Evolutionary conservation across 75 land plant genomes (phyloP).

Genomic region (Sequoiadendron giganteum): DNA sequence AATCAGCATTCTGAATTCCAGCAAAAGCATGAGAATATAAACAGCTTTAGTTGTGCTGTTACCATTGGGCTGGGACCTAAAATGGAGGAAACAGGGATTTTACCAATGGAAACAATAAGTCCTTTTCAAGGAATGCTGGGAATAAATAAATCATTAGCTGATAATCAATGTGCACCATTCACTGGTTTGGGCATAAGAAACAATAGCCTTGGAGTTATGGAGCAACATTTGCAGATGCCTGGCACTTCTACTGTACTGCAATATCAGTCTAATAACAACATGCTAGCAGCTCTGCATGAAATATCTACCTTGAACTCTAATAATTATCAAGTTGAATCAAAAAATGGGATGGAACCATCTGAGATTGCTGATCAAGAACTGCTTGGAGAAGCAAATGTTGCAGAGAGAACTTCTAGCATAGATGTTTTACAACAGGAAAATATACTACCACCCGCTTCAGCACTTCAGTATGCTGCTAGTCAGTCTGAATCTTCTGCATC

Average conservation of each 20-base stretch:
- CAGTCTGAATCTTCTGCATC: slow-evolving; percentile 1
- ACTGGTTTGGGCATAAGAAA: slow-evolving; percentile 3
- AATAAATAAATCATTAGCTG: neutral
- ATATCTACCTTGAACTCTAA: neutral
- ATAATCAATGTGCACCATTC: neutral
- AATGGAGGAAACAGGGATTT: neutral
- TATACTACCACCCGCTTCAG: neutral
- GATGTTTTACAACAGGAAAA: neutral
- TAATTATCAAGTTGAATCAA: neutral
- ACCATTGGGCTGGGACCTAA: neutral
- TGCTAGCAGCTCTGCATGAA: neutral
- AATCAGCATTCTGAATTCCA: neutral
- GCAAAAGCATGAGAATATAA: neutral
- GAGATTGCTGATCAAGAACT: neutral
- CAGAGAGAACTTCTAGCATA: neutral
- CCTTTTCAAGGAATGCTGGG: neutral
- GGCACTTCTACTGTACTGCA: slow-evolving; percentile 1
- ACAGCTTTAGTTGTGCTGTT: neutral
- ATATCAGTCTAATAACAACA: neutral
- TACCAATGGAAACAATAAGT: neutral
- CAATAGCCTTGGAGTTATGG: neutral
- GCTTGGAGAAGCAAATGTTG: neutral
- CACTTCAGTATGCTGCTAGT: neutral
- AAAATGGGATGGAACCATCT: neutral
- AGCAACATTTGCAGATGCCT: neutral